Percentiles rank a stretch among this genome's conserved stretches.
phyloP scores from a whole-genome alignment of 176 grass and related monocot species.

The Melocanna baccifera region DNA sequence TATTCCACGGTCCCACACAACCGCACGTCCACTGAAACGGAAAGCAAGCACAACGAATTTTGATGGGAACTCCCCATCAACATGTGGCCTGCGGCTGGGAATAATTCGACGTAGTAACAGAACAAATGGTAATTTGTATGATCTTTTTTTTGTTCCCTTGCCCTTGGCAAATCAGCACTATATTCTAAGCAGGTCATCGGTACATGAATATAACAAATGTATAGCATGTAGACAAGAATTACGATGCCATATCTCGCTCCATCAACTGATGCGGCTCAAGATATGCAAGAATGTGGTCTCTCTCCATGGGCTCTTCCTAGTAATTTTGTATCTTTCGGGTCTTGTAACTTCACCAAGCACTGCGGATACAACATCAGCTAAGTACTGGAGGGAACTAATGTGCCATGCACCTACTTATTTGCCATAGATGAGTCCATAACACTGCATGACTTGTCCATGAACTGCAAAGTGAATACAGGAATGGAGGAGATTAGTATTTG shows the following conservation, averaged over 20 bases:
- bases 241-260: constrained; percentile 22
- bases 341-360: constrained; percentile 31
- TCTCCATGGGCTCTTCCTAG: constrained; percentile 13
- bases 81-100: background rate
- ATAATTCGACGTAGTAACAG: background rate
- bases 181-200: constrained; percentile 16
- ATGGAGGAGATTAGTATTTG: background rate
- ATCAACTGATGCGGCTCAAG: constrained; percentile 12
- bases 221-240: constrained; percentile 16
- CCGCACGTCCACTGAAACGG: background rate
- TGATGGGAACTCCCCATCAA: background rate
- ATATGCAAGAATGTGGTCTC: constrained; percentile 32
- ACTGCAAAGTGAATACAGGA: constrained; percentile 24
- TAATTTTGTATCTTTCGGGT: background rate
- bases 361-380: constrained; percentile 33
- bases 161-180: constrained; percentile 2
- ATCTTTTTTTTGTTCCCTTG: background rate
- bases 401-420: constrained; percentile 47
- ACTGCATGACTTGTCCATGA: constrained; percentile 66
- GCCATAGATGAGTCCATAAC: constrained; percentile 54
- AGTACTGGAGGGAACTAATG: constrained; percentile 27
- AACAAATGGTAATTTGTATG: background rate
- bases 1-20: background rate
- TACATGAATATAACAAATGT: constrained; percentile 35
- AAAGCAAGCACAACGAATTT: background rate